Evolutionary conservation across 257 asterid species (phyloP).

Genomic region (Oldenlandia corymbosa): DNA sequence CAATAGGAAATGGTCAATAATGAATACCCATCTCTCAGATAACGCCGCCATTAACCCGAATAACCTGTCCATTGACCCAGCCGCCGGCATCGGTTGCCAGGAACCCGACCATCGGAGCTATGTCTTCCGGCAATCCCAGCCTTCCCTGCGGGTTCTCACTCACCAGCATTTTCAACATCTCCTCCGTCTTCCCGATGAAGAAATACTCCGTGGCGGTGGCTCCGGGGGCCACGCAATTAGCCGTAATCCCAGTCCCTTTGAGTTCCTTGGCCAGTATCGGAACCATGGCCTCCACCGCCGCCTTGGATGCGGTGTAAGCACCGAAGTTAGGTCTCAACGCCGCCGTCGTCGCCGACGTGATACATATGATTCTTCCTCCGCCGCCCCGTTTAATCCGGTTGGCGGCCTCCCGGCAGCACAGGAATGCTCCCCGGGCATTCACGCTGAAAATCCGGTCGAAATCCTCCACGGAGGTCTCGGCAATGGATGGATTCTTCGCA

Average conservation of each 20-base stretch:
- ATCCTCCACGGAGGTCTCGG: slow-evolving; percentile 41
- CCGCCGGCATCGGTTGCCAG: slow-evolving; percentile 48
- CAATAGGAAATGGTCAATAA: too few species aligned
- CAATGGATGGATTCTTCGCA: slow-evolving; percentile 38
- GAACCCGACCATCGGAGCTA: slow-evolving; percentile 49
- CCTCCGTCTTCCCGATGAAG: slow-evolving; percentile 50
- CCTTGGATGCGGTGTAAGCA: slow-evolving; percentile 62
- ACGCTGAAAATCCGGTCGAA: slow-evolving; percentile 45
- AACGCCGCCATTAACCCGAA: slow-evolving; percentile 28
- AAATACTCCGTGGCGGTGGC: slow-evolving; percentile 58
- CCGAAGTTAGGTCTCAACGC: slow-evolving; percentile 46
- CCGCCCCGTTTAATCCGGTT: slow-evolving; percentile 52
- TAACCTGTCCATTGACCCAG: slow-evolving; percentile 64
- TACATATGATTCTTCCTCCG: slow-evolving; percentile 54
- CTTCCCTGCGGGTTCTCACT: slow-evolving; percentile 49
- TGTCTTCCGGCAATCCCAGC: slow-evolving; percentile 50
- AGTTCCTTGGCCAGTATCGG: slow-evolving; percentile 63
- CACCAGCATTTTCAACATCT: slow-evolving; percentile 33
- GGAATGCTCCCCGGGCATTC: slow-evolving; percentile 52
- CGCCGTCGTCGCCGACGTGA: slow-evolving; percentile 44
- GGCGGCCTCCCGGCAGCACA: slow-evolving; percentile 51
- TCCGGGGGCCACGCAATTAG: slow-evolving; percentile 59
- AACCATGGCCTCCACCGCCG: slow-evolving; percentile 72
- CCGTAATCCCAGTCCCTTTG: slow-evolving; percentile 63
- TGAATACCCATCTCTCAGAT: too few species aligned